Evolutionary conservation across 1,139 yeast genomes (phyloP), one percentile per base, ranked within the genome.

Genomic region (Sugiyamaella neomexicana): DNA sequence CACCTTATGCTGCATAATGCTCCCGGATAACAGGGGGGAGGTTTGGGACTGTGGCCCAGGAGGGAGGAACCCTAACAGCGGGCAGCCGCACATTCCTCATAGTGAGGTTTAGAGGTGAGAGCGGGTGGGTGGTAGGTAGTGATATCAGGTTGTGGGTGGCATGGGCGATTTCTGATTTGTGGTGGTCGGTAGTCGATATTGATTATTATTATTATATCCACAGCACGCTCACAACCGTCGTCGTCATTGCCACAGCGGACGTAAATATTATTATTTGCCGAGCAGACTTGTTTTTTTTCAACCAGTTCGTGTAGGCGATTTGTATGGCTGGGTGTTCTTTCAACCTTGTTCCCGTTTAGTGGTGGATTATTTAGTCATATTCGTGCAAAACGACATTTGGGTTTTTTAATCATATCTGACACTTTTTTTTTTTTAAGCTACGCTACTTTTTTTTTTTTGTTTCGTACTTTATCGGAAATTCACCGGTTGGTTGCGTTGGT

Each of bases 31-130:
- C 41, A 12, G n/a, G 25, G 25, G 25, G 25, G 25, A 20, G 25
- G n/a, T n/a, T n/a, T n/a, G n/a, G 25, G 25, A 20, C 25, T 3
- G 25, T 3, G 25, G 25, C 5, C 25, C 41, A 20, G n/a, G n/a
- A n/a, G n/a, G n/a, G n/a, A n/a, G n/a, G n/a, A 38, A 38, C 41
- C 41, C 41, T 38, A 38, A 38, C 41, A 16, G 2, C 25, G n/a
- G 8, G 8, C 27, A n/a, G 46, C 46, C 46, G 46, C 25, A 42
- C 46, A 42, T 42, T 42, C 46, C 46, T 16, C 17, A 36, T 36
- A 36, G 17, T 15, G 17, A 10, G 17, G n/a, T n/a, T n/a, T n/a
- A 20, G 25, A 20, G 25, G 25, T 3, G 25, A 20, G 25, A 20
- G 25, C 25, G 25, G 5, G 25, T 5, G 25, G 5, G 25, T 3